These are phyloP conservation scores for Lactarius tabidus DNA, from an alignment of 768 basidiomycete species.

Conservation along the genomic window DNA sequence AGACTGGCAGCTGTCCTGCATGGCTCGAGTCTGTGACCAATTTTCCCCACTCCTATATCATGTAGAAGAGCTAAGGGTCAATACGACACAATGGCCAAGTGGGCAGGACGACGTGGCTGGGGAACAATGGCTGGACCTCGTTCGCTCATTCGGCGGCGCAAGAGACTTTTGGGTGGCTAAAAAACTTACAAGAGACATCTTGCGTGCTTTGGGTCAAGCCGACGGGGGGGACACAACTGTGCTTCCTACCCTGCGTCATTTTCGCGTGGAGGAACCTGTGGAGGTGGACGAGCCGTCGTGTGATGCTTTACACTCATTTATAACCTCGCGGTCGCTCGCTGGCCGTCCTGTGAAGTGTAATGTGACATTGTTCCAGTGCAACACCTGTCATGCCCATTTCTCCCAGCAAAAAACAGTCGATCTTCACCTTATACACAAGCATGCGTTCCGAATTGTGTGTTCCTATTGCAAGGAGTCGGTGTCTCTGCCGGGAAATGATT, in stretches of 20 bases:
- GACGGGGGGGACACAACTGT: no score
- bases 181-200: background rate
- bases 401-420: background rate
- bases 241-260: no score
- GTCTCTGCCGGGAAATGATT: background rate
- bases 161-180: background rate
- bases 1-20: background rate
- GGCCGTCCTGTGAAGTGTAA: no score
- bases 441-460: background rate
- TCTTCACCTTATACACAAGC: background rate
- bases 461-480: background rate
- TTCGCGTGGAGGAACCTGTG: no score
- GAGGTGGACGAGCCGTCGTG: no score
- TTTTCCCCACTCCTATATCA: background rate
- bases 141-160: background rate
- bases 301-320: no score
- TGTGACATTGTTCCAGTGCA: no score
- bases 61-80: background rate
- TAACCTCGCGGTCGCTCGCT: no score
- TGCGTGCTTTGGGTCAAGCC: background rate
- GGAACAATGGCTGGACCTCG: background rate
- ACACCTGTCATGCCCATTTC: background rate
- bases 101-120: no score
- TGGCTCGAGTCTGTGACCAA: background rate
- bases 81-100: background rate